These are phyloP conservation scores for Candida nitratophila DNA, from an alignment of 805 yeast species.

Conservation along the genomic window DNA sequence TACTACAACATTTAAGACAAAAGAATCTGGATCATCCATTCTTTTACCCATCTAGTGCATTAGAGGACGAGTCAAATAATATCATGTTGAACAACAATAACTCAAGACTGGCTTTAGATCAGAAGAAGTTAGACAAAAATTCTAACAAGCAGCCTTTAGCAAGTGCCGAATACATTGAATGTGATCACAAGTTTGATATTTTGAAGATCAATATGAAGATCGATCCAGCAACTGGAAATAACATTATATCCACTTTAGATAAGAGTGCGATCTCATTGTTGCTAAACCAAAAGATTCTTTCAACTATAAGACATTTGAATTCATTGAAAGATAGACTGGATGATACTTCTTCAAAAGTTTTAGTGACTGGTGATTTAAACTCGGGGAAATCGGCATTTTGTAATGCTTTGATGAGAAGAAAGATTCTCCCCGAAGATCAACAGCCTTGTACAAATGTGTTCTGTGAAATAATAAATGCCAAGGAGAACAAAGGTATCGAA, in stretches of 20 bases:
- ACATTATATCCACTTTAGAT: constrained; percentile 52
- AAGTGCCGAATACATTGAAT: constrained; percentile 5
- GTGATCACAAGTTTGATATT: constrained; percentile 43
- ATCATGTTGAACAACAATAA: constrained; percentile 37
- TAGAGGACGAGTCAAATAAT: constrained; percentile 23
- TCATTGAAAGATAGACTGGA: constrained; percentile 78
- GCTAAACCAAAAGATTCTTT: constrained; percentile 59
- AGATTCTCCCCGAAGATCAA: constrained; percentile 88
- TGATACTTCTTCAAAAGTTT: constrained; percentile 87
- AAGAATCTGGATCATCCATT: constrained; percentile 60
- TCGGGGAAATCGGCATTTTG: constrained; percentile 96
- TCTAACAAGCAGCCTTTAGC: constrained; percentile 5
- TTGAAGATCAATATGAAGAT: constrained; percentile 57
- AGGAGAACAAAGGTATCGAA: constrained; percentile 66
- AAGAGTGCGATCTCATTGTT: constrained; percentile 62
- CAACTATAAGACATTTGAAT: constrained; percentile 58
- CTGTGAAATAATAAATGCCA: constrained; percentile 86
- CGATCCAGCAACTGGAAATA: constrained; percentile 34
- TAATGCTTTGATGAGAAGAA: constrained; percentile 74
- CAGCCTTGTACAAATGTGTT: constrained; percentile 97
- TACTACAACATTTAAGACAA: constrained; percentile 41
- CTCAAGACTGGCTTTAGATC: constrained; percentile 46
- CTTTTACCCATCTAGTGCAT: constrained; percentile 46
- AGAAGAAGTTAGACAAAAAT: constrained; percentile 28
- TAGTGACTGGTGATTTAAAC: constrained; percentile 94